A percentile compares a stretch with the other conserved stretches of the same genome.
Evolutionary conservation across 1,284 basidiomycete species (phyloP).

Genomic region (Xerocomus amazonicus): DNA sequence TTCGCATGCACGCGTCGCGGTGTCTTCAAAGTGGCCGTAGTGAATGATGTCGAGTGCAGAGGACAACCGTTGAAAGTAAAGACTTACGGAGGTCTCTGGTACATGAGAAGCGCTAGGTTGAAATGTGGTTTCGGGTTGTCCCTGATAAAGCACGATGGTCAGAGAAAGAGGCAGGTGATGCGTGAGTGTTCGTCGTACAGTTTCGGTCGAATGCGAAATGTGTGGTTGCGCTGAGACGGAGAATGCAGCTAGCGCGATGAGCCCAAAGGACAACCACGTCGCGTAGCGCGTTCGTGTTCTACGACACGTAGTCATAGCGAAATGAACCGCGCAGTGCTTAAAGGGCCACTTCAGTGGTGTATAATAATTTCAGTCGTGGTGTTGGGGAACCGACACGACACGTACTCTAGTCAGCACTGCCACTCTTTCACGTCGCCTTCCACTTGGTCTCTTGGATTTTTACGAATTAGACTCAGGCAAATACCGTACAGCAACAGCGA

Average conservation of each 20-base stretch:
- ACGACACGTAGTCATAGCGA: constrained; percentile 19
- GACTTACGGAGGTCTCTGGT: constrained; percentile 19
- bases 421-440: neutral
- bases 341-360: neutral
- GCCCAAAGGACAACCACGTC: constrained; percentile 56
- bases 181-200: constrained; percentile 14
- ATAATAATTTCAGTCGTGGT: neutral
- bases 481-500: neutral
- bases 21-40: constrained; percentile 13
- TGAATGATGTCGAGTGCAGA: neutral
- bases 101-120: constrained; percentile 4
- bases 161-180: neutral
- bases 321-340: neutral
- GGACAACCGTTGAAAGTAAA: neutral
- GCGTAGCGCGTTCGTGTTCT: constrained; percentile 45
- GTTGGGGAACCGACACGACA: neutral
- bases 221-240: constrained; percentile 36
- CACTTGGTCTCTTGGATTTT: neutral
- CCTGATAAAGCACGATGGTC: constrained; percentile 8
- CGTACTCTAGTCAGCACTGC: neutral
- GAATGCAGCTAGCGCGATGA: constrained; percentile 46
- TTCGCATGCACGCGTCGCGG: constrained; percentile 15
- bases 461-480: neutral
- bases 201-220: constrained; percentile 20
- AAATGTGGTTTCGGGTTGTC: constrained; percentile 9